Conservation (phyloP, 164 flowering plant species). For the Macadamia tetraphylla region DNA sequence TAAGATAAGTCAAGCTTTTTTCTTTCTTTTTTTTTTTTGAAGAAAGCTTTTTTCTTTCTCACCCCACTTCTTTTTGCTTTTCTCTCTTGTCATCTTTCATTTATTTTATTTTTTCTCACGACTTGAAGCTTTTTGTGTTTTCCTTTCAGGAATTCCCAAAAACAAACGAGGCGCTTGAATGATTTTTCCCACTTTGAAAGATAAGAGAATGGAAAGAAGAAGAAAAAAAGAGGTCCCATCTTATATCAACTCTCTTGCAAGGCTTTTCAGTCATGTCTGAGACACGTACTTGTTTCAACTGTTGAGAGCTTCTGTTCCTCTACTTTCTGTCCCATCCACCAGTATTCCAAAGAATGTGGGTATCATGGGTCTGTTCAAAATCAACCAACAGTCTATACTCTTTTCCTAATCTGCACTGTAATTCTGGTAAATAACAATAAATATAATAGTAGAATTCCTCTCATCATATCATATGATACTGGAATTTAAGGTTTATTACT, state of each 20-base stretch:
- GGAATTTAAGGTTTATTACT: conserved; percentile 23
- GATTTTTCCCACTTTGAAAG: conserved; percentile 29
- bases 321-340: conserved; percentile 88
- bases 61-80: conserved; percentile 1
- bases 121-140: not conserved
- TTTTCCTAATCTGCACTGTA: conserved; percentile 11
- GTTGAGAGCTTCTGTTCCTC: conserved; percentile 75
- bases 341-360: conserved; percentile 56
- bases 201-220: not conserved
- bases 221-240: conserved; percentile 20
- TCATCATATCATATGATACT: conserved; percentile 10
- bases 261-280: conserved; percentile 47
- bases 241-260: conserved; percentile 21
- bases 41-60: no score
- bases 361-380: conserved; percentile 42
- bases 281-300: conserved; percentile 43
- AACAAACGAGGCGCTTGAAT: conserved; percentile 16
- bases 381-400: conserved; percentile 29
- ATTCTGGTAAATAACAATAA: conserved; percentile 20
- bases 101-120: conserved; percentile 12
- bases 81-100: conserved; percentile 16
- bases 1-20: conserved; percentile 29
- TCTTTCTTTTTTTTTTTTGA: no score
- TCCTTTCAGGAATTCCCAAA: conserved; percentile 3
- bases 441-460: not conserved